Base-by-base conservation (phyloP, 257 asterid species). In the Fraxinus americana region DNA sequence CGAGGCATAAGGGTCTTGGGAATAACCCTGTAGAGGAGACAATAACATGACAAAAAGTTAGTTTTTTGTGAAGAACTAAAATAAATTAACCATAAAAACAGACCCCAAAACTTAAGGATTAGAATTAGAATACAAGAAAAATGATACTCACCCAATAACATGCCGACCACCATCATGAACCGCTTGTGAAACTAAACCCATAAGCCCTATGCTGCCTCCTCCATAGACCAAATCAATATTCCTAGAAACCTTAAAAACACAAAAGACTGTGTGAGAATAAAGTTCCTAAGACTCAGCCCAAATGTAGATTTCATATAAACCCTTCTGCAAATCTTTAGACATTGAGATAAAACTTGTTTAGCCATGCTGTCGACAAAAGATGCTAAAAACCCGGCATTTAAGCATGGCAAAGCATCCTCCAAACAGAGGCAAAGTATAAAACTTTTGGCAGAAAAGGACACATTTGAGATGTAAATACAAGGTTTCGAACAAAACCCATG, bases 1-100 rank as follows among this genome's bases (percentile, higher is more conserved):
- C 88, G 88, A 82, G 99, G 99, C 99, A 94, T 94, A 89, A 92
- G 99, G 23, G 99, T 92, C 97, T 95, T 95, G 97, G 99, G 99
- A 91, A 95, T 95, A 81, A 95, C 99, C 89, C 99, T 95, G 92
- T 85, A 84, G 79, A 80, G 84, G 74, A 82, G 88, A 91, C 91
- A 90, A 86, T 75, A 89, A 90, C 85, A 92, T 72, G 97, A 91
- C 93, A 89, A 92, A 83, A 63, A 45, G 36, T 75, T 80, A 70
- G 83, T 43, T 43, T 43, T 43, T 43, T 43, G 52, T 43, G 52
- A 43, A 43, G 74, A 63, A 61, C 41, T 29, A 21, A 66, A 38
- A 29, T 78, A 77, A 57, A 34, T 0, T 36, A 41, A 38, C 75
- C 50, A 81, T 34, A 66, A 67, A 13, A 76, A 71, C 61, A 71